phyloP scores from a whole-genome alignment of 495 filamentous ascomycete species.

The Hypoxylon lienhwacheense region DNA sequence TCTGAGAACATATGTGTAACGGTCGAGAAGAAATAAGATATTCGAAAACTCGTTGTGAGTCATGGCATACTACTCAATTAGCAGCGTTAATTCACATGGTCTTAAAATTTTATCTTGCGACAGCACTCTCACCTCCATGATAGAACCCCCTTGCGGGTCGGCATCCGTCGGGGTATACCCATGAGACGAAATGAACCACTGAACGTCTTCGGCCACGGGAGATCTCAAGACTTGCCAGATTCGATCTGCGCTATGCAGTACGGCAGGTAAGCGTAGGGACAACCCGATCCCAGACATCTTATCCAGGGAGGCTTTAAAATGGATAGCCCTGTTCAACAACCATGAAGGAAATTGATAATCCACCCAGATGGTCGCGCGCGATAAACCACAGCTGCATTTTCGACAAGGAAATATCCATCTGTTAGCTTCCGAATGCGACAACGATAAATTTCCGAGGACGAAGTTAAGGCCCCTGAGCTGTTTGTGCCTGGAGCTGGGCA shows the following conservation, averaged over 20 bases:
- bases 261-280: background rate
- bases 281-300: background rate
- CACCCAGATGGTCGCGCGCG: background rate
- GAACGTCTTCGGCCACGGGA: background rate
- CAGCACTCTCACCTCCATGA: background rate
- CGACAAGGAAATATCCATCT: background rate
- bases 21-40: background rate
- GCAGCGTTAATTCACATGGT: background rate
- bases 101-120: background rate
- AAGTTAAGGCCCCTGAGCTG: background rate
- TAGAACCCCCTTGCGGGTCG: conserved; percentile 7
- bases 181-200: background rate
- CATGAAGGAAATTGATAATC: conserved; percentile 5
- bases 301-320: conserved; percentile 1
- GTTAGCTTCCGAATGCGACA: background rate
- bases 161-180: conserved; percentile 2
- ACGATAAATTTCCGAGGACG: background rate
- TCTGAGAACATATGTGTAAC: background rate
- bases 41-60: background rate
- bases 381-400: background rate
- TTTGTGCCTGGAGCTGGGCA: background rate
- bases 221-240: conserved; percentile 5
- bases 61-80: background rate
- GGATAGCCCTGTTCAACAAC: conserved; percentile 1
- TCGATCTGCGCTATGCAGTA: background rate